Evolutionary conservation across 441 rosid species (phyloP).

Genomic region (Adansonia grandidieri): DNA sequence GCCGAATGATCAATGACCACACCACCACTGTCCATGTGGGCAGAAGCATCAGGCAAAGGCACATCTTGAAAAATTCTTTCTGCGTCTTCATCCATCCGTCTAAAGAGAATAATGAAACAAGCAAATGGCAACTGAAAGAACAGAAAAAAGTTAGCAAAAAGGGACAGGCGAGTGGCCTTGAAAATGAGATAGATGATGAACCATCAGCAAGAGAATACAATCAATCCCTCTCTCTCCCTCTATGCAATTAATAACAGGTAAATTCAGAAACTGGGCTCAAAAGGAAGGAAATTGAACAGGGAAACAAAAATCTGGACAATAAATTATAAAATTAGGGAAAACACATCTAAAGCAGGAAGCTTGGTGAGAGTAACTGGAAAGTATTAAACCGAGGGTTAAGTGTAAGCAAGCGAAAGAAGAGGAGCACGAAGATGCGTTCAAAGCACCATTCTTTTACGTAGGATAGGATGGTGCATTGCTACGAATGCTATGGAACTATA

Average conservation of each 20-base stretch:
- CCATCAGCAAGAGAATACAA: background rate
- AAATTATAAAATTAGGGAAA: background rate
- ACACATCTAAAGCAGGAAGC: background rate
- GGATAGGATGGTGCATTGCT: background rate
- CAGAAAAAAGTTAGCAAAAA: background rate
- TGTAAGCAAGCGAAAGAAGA: background rate
- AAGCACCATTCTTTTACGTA: background rate
- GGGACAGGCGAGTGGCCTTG: background rate
- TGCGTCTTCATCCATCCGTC: conserved; percentile 51
- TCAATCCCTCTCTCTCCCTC: background rate
- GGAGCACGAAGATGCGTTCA: background rate
- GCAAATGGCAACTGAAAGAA: conserved; percentile 12
- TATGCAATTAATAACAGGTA: background rate
- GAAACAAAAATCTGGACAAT: background rate
- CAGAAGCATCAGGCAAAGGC: conserved; percentile 26
- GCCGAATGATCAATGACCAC: conserved; percentile 36
- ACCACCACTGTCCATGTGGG: conserved; percentile 32
- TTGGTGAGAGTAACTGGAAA: background rate
- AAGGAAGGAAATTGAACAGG: background rate
- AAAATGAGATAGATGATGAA: background rate
- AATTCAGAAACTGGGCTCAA: background rate
- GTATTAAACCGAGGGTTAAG: background rate
- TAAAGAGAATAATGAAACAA: conserved; percentile 32
- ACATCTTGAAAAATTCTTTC: conserved; percentile 31
- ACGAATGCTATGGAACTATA: background rate